Percentiles rank a stretch among this genome's conserved stretches.
Conservation (phyloP, 352 stramenopile genomes). For the Stramenopiles sp. region DNA sequence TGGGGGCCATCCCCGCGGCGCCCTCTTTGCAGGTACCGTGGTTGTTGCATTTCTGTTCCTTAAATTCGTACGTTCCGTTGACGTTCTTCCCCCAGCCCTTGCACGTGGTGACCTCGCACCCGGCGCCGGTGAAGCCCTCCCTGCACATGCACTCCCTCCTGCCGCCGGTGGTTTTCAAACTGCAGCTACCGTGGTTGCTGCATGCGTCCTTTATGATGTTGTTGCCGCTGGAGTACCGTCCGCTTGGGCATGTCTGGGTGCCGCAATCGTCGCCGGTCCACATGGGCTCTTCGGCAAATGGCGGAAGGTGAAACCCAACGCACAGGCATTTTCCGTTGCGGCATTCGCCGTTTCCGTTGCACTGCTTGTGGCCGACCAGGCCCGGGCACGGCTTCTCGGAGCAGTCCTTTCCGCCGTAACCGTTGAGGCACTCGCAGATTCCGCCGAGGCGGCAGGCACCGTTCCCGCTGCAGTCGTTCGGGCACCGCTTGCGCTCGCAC, state of each 20-base stretch:
- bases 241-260: neutral
- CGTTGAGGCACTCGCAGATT: neutral
- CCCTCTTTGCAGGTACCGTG: slow-evolving; percentile 7
- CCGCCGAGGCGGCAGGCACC: neutral
- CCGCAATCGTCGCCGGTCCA: neutral
- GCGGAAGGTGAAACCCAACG: neutral
- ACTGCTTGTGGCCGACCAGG: neutral
- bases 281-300: neutral
- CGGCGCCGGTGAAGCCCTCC: neutral
- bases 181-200: too few relatives aligned
- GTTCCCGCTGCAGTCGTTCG: neutral
- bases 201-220: too few relatives aligned
- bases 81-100: too few relatives aligned
- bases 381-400: neutral
- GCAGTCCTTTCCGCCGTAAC: neutral
- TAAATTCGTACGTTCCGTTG: too few relatives aligned
- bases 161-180: too few relatives aligned
- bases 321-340: neutral
- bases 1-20: too few relatives aligned
- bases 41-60: neutral
- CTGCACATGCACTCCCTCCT: slow-evolving; percentile 1
- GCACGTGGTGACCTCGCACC: too few relatives aligned
- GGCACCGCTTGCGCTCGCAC: neutral
- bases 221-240: neutral
- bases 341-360: slow-evolving; percentile 5